Conservation (phyloP, 78 protist genomes). For the Dictyostelium discoideum region dicty_2.7 NC_007088.5:3331501-3332000, state of each 20-base stretch:
- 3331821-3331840: background rate
- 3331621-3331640: constrained; percentile 95
- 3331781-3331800: too few relatives aligned
- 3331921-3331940: constrained; percentile 58
- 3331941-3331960: background rate
- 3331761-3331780: constrained; percentile 78
- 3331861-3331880: constrained; percentile 94
- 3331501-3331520: constrained; percentile 54
- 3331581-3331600: constrained; percentile 96
- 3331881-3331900: constrained; percentile 96
- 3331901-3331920: constrained; percentile 94
- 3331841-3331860: too few relatives aligned
- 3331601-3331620: constrained; percentile 90
- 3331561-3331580: constrained; percentile 77
- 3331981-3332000: too few relatives aligned
- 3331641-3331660: constrained; percentile 92
- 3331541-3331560: constrained; percentile 99
- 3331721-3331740: constrained; percentile 98
- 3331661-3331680: constrained; percentile 89
- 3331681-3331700: constrained; percentile 91
- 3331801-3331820: too few relatives aligned
- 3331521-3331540: constrained; percentile 90
- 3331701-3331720: constrained; percentile 93
- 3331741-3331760: constrained; percentile 96
- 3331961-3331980: too few relatives aligned